These are phyloP conservation scores for Liriodendron chinense DNA, from an alignment of 164 flowering plant species.

Conservation along the genomic window DNA sequence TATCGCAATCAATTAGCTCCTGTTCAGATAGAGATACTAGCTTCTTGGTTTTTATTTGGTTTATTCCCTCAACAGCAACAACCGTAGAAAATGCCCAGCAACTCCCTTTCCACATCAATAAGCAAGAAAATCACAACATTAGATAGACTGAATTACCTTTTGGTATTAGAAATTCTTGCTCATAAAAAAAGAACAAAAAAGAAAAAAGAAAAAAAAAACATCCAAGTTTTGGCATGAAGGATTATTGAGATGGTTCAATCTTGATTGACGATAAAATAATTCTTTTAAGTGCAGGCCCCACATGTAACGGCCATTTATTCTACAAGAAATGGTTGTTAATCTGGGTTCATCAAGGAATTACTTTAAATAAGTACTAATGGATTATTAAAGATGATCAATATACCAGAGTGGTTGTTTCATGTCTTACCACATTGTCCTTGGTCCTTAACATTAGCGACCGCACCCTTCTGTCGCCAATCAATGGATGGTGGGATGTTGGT, in stretches of 20 bases:
- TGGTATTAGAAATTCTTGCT: not conserved
- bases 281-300: not conserved
- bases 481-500: constrained; percentile 40
- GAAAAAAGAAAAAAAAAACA: not conserved
- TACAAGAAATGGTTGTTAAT: not conserved
- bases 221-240: not conserved
- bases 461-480: constrained; percentile 79
- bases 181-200: not conserved
- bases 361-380: not conserved
- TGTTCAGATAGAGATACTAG: constrained; percentile 79
- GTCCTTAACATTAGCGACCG: constrained; percentile 63
- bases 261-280: not conserved
- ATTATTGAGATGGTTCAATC: not conserved
- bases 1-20: constrained; percentile 84
- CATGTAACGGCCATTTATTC: not conserved
- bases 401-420: not conserved
- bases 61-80: constrained; percentile 80
- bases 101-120: constrained; percentile 47
- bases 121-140: not conserved
- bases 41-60: constrained; percentile 63
- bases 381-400: not conserved
- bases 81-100: constrained; percentile 97
- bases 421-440: constrained; percentile 77
- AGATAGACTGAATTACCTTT: not conserved
- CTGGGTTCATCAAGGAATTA: not conserved